Conservation (phyloP, 306 rosid genomes). For the Inga laurina region DNA sequence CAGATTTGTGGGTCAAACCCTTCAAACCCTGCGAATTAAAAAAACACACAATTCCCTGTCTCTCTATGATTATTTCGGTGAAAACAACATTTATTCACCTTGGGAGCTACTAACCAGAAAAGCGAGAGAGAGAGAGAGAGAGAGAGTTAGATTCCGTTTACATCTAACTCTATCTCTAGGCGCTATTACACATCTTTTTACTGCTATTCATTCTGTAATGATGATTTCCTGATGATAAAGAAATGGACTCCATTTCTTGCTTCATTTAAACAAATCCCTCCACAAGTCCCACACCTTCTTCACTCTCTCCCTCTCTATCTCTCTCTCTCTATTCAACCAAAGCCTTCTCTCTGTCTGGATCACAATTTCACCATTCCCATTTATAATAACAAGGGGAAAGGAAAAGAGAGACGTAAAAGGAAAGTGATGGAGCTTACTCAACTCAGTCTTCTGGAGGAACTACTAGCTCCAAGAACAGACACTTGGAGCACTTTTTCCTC, state of each 20-base stretch:
- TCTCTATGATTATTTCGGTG: constrained; percentile 59
- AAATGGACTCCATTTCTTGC: constrained; percentile 23
- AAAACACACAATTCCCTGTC: constrained; percentile 8
- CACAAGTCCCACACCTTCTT: constrained; percentile 33
- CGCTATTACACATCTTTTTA: constrained; percentile 47
- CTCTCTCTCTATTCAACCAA: constrained; percentile 19
- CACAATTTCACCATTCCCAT: constrained; percentile 15
- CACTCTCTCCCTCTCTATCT: not conserved
- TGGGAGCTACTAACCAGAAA: constrained; percentile 37
- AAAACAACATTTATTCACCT: constrained; percentile 75
- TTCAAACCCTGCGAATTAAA: constrained; percentile 74
- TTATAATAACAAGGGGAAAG: not conserved
- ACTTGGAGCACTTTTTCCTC: constrained; percentile 59
- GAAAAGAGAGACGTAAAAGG: constrained; percentile 21
- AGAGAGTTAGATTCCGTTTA: constrained; percentile 72
- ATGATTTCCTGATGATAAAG: constrained; percentile 18
- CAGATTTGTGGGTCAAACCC: constrained; percentile 91
- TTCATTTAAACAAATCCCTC: constrained; percentile 30
- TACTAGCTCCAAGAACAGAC: constrained; percentile 77
- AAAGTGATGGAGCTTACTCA: constrained; percentile 82
- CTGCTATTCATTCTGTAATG: constrained; percentile 47
- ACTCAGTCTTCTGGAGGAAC: constrained; percentile 83
- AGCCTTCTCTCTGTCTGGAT: constrained; percentile 3
- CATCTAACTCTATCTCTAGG: constrained; percentile 47
- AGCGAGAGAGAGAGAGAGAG: constrained; percentile 30